Evolutionary conservation across 805 yeast species (phyloP).

Genomic region (Pichia cabralensis): DNA sequence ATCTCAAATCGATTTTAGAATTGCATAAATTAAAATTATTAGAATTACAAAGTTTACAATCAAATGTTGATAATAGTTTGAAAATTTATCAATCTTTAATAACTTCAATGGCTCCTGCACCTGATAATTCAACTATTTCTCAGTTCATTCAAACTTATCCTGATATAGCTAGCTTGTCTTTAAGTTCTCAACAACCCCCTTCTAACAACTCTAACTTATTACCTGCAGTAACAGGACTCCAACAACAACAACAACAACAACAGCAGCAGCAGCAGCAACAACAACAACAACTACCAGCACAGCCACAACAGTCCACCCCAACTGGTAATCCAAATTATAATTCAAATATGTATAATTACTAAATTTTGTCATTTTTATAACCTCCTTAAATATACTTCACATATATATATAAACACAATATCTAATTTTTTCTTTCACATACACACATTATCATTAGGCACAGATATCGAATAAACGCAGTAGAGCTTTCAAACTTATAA

Average conservation of each 20-base stretch:
- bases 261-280: conserved; percentile 4
- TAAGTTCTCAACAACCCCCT: conserved; percentile 2
- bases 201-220: no score
- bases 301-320: background rate
- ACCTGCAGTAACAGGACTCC: no score
- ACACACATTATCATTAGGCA: no score
- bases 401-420: no score
- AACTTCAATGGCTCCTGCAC: conserved; percentile 11
- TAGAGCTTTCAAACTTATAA: no score
- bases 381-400: background rate
- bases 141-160: conserved; percentile 10
- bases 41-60: conserved; percentile 63
- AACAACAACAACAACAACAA: background rate
- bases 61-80: conserved; percentile 61
- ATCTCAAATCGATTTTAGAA: conserved; percentile 65
- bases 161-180: conserved; percentile 8
- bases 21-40: conserved; percentile 68
- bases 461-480: no score
- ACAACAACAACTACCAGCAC: conserved; percentile 1
- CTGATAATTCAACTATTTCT: conserved; percentile 8
- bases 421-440: no score
- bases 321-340: no score
- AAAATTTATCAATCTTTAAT: conserved; percentile 54
- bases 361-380: background rate
- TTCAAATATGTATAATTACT: conserved; percentile 5